Percentiles rank a stretch among this genome's conserved stretches.
Evolutionary conservation across 352 stramenopile species (phyloP).

Genomic region (Peronospora belbahrii): DNA sequence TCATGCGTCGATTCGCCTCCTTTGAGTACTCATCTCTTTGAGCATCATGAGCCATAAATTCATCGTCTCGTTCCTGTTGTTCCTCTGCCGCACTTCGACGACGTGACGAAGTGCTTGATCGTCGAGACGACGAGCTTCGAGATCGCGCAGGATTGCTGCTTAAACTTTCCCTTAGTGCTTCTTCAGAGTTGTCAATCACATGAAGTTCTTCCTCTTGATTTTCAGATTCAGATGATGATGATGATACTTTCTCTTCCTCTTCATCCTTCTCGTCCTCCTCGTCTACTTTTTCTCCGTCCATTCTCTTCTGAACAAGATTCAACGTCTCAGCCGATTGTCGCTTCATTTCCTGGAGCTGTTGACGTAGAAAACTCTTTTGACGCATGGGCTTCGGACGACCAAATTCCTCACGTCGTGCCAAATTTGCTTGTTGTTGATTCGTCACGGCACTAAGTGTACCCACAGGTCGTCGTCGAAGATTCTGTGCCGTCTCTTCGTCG

Average conservation of each 20-base stretch:
- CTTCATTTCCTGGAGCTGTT: constrained; percentile 75
- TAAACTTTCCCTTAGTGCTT: constrained; percentile 21
- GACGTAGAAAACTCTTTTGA: constrained; percentile 58
- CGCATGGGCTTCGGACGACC: constrained; percentile 33
- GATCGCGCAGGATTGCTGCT: constrained; percentile 27
- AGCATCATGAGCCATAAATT: constrained; percentile 22
- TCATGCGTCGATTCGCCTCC: constrained; percentile 39
- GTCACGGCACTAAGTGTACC: constrained; percentile 34
- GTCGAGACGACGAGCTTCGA: constrained; percentile 26
- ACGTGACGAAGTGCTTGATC: constrained; percentile 23
- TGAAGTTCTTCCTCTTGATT: constrained; percentile 27
- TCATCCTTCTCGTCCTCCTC: constrained; percentile 23
- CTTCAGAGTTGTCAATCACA: constrained; percentile 33
- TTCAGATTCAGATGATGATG: no score
- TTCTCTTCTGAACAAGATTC: constrained; percentile 32
- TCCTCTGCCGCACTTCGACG: constrained; percentile 24
- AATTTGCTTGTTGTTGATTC: constrained; percentile 26
- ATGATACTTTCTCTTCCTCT: constrained; percentile 17
- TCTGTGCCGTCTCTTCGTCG: constrained; percentile 41
- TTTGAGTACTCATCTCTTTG: constrained; percentile 31
- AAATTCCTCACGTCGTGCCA: constrained; percentile 18
- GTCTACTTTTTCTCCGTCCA: constrained; percentile 37
- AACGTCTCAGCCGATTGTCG: constrained; percentile 53
- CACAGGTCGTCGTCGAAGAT: constrained; percentile 26
- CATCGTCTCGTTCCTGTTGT: constrained; percentile 25